Base-by-base conservation (phyloP, 345 rosid species). In the Erysimum cheiranthoides region DNA sequence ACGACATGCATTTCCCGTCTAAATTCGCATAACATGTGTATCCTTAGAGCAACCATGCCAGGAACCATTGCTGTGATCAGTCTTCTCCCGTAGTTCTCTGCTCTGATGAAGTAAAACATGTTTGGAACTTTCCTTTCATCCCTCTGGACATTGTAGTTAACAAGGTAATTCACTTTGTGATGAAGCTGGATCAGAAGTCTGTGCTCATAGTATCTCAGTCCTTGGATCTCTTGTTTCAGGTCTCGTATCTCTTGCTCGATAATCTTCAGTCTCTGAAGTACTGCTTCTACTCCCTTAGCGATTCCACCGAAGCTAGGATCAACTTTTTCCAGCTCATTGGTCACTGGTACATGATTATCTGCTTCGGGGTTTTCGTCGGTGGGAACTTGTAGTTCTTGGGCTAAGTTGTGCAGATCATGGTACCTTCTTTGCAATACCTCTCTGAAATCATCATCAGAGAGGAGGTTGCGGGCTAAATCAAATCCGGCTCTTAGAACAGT, bases 231-330 rank as follows among this genome's bases (percentile, higher is more conserved):
- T 70, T 90, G 96, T 83, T 92, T 95, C 80, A 95, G 36, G 77
- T 95, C 99, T 72, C 91, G 83, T 81, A 95, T 90, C 83, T 92
- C 99, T 75, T 92, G 97, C 78, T 90, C 99, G 31, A 95, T 90
- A 73, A 95, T 89, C 88, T 85, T 92, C 76, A 92, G 80, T 73
- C 97, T 85, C 82, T 89, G 91, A 82, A 92, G 81, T 30, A 95
- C 93, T 68, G 83, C 87, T 78, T 95, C 97, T 43, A 92, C 87
- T 2, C 98, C 99, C 78, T 84, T 92, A 10, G 98, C 97, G n/a
- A 92, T 89, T 65, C 98, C 98, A 31, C 87, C 84, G 18, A 95
- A 89, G 68, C 93, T 80, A 10, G 99, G 90, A 70, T 92, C 98
- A 11, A 95, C 86, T 64, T 60, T 85, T 47, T 84, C 87, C 5